Conservation (phyloP, 208 protist genomes). For the Trypanosoma lewisi region DNA sequence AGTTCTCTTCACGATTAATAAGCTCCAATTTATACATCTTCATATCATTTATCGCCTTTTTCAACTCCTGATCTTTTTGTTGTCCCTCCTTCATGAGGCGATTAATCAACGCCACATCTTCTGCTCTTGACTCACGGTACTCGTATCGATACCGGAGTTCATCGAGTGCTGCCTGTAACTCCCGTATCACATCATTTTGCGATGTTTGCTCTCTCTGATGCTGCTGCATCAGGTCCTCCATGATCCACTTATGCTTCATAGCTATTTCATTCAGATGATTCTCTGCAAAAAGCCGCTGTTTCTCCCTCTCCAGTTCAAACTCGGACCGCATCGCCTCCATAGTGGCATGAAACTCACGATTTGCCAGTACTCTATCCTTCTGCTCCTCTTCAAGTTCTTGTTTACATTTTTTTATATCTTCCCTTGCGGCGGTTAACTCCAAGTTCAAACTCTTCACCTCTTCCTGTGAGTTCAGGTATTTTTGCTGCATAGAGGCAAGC, state of each 20-base stretch:
- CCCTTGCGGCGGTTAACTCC: slow-evolving; percentile 11
- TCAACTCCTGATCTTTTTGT: slow-evolving; percentile 66
- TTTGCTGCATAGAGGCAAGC: slow-evolving; percentile 20
- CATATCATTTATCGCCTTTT: slow-evolving; percentile 87
- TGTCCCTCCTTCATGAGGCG: slow-evolving; percentile 72
- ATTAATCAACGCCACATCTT: slow-evolving; percentile 91
- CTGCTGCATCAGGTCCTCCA: slow-evolving; percentile 57
- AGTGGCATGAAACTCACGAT: neutral
- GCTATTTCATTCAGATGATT: slow-evolving; percentile 25
- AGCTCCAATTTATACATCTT: slow-evolving; percentile 94
- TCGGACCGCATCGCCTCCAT: slow-evolving; percentile 22
- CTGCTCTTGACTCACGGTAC: slow-evolving; percentile 86
- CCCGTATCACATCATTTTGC: slow-evolving; percentile 33
- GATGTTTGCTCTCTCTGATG: slow-evolving; percentile 33
- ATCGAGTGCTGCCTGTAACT: slow-evolving; percentile 43
- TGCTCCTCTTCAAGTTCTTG: slow-evolving; percentile 32
- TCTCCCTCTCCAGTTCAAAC: slow-evolving; percentile 15
- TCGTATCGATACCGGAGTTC: slow-evolving; percentile 88
- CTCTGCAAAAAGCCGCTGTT: slow-evolving; percentile 5
- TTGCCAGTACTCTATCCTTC: slow-evolving; percentile 15
- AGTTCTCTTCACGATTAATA: slow-evolving; percentile 94
- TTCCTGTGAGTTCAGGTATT: slow-evolving; percentile 13
- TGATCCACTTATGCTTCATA: slow-evolving; percentile 35
- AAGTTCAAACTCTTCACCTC: slow-evolving; percentile 14
- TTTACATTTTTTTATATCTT: slow-evolving; percentile 27